Evolutionary conservation across 2,329 filamentous ascomycete genomes (phyloP).

Genomic region (Chaetomiaceae sp.): DNA sequence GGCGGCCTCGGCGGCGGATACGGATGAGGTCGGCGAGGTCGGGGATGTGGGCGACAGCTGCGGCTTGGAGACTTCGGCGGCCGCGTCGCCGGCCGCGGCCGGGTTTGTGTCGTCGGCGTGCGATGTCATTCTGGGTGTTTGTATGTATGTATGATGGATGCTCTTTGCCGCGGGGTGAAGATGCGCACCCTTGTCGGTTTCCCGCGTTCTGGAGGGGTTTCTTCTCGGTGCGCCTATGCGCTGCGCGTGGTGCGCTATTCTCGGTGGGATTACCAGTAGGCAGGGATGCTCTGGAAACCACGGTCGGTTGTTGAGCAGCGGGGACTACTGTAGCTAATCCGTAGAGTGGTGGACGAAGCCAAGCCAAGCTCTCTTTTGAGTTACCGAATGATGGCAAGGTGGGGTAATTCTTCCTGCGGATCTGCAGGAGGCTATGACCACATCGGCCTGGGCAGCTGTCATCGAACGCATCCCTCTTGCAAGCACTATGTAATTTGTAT

Average conservation of each 20-base stretch:
- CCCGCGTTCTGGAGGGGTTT: neutral
- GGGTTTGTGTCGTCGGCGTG: constrained; percentile 29
- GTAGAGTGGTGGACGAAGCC: neutral
- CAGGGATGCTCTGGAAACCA: neutral
- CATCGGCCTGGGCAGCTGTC: too few species aligned
- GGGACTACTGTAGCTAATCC: too few species aligned
- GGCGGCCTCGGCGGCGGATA: constrained; percentile 24
- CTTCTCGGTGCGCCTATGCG: constrained; percentile 3
- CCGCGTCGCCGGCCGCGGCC: constrained; percentile 1
- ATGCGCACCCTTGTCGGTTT: neutral
- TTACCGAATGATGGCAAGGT: constrained; percentile 3
- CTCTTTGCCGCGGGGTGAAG: neutral
- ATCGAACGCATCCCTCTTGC: too few species aligned
- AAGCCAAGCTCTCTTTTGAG: neutral
- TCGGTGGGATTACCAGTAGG: neutral
- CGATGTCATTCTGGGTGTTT: constrained; percentile 39
- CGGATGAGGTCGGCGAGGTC: constrained; percentile 26
- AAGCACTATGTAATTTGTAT: too few species aligned
- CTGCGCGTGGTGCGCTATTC: neutral
- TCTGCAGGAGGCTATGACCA: constrained; percentile 4
- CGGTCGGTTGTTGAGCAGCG: neutral
- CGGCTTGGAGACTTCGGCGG: constrained; percentile 15
- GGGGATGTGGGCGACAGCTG: constrained; percentile 24
- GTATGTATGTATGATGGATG: constrained; percentile 29
- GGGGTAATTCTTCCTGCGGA: constrained; percentile 11